These are phyloP conservation scores for Nepenthes alata DNA, from an alignment of 179 eudicot genomes.

Conservation along the genomic window DNA sequence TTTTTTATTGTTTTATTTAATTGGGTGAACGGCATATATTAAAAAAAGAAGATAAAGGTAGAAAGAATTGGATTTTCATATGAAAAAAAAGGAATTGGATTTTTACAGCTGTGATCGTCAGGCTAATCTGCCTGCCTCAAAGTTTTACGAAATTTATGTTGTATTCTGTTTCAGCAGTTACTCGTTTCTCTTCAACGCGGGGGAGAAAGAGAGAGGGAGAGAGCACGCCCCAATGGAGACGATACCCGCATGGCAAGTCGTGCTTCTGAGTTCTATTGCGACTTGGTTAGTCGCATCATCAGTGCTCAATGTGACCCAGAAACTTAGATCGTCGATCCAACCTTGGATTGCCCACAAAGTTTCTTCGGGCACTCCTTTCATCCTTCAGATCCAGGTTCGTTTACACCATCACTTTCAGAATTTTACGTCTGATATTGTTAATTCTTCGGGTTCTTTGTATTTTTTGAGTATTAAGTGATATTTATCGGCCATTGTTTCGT, in stretches of 20 bases:
- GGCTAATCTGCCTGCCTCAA: too few species aligned
- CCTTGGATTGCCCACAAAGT: constrained; percentile 59
- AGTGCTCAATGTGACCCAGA: constrained; percentile 44
- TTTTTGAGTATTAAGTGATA: constrained; percentile 6
- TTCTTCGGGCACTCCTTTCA: constrained; percentile 37
- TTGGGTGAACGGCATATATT: too few species aligned
- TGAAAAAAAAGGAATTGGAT: too few species aligned
- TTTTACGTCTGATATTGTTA: constrained; percentile 4
- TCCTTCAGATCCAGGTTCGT: constrained; percentile 74
- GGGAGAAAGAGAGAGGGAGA: background rate
- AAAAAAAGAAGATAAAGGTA: too few species aligned
- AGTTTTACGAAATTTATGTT: too few species aligned
- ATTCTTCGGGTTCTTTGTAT: too few species aligned
- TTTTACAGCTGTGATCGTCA: too few species aligned
- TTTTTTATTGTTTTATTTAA: too few species aligned
- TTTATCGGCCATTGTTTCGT: background rate
- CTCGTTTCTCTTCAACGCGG: too few species aligned
- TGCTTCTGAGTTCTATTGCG: constrained; percentile 35
- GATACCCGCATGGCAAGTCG: constrained; percentile 56
- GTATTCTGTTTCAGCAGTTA: too few species aligned
- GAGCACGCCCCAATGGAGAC: constrained; percentile 31
- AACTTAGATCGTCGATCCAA: constrained; percentile 56
- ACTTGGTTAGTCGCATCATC: constrained; percentile 61
- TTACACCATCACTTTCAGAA: background rate
- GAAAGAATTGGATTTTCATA: too few species aligned